Evolutionary conservation across 2,329 filamentous ascomycete species (phyloP).

Genomic region (Exophiala oligosperma): DNA sequence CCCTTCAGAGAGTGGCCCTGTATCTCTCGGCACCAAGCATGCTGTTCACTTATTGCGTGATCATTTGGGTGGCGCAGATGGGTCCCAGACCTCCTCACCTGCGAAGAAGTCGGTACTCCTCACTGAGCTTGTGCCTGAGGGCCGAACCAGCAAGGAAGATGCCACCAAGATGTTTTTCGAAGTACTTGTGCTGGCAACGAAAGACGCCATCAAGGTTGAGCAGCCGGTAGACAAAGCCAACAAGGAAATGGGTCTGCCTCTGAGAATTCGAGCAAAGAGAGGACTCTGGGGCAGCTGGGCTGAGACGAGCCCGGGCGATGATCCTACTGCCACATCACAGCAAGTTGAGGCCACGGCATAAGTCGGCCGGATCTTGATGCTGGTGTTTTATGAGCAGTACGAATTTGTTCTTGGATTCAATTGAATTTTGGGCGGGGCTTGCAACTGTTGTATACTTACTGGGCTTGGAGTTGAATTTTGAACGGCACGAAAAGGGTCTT

Average conservation of each 20-base stretch:
- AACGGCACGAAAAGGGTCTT: neutral
- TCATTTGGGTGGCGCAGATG: conserved; percentile 72
- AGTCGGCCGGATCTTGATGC: neutral
- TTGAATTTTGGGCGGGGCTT: neutral
- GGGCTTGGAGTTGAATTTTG: neutral
- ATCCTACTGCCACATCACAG: conserved; percentile 22
- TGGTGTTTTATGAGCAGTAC: neutral
- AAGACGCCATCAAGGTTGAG: conserved; percentile 96
- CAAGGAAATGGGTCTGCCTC: conserved; percentile 70
- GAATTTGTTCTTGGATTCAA: neutral
- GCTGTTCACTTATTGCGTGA: conserved; percentile 93
- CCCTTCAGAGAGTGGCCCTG: conserved; percentile 78
- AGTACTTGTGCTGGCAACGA: conserved; percentile 90
- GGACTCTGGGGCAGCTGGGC: conserved; percentile 98
- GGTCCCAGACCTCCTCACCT: conserved; percentile 68
- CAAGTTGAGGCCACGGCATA: conserved; percentile 5
- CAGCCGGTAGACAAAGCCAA: conserved; percentile 55
- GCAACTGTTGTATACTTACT: neutral
- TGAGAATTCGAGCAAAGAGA: conserved; percentile 84
- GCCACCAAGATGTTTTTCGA: conserved; percentile 99
- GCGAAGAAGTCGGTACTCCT: conserved; percentile 79
- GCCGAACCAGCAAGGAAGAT: conserved; percentile 77
- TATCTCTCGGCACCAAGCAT: conserved; percentile 89
- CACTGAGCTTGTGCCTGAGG: conserved; percentile 85
- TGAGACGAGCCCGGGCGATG: conserved; percentile 53